phyloP scores from a whole-genome alignment of 352 stramenopile species.

The Phytophthora parvispora region DNA sequence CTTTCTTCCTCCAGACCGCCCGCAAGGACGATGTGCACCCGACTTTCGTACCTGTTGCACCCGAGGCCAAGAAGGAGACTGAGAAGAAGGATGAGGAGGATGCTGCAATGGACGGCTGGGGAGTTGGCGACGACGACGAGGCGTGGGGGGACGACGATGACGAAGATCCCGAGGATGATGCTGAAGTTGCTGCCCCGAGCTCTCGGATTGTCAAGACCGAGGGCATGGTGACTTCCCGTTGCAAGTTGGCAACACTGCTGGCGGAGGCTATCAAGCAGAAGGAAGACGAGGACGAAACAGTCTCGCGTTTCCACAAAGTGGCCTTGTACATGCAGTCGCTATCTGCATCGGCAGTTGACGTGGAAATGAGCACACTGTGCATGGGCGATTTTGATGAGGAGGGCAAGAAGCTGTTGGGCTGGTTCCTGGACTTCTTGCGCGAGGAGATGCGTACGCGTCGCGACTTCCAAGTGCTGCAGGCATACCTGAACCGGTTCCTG shows the following conservation, averaged over 20 bases:
- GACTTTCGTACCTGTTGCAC: conserved; percentile 70
- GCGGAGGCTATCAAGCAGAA: conserved; percentile 39
- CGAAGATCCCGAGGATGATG: conserved; percentile 31
- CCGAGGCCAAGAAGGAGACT: conserved; percentile 35
- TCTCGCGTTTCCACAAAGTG: conserved; percentile 56
- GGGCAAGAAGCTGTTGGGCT: conserved; percentile 68
- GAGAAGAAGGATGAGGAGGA: conserved; percentile 39
- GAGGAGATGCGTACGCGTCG: conserved; percentile 73
- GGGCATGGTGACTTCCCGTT: conserved; percentile 78
- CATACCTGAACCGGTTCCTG: conserved; percentile 89
- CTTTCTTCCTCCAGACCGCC: conserved; percentile 96
- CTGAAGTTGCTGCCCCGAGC: conserved; percentile 33
- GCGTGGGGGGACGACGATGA: conserved; percentile 69
- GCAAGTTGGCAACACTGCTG: conserved; percentile 75
- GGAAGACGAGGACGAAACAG: conserved; percentile 13
- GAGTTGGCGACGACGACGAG: conserved; percentile 66
- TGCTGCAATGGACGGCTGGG: conserved; percentile 74
- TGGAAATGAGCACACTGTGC: conserved; percentile 87
- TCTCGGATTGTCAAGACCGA: conserved; percentile 81
- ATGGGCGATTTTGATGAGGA: conserved; percentile 87
- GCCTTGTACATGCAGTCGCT: conserved; percentile 76
- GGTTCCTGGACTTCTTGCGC: conserved; percentile 75
- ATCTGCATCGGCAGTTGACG: conserved; percentile 78
- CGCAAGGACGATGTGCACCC: conserved; percentile 84
- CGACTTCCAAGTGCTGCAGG: conserved; percentile 86